Conservation (phyloP, 2,329 filamentous ascomycete species). For the Akanthomyces muscarius region DNA sequence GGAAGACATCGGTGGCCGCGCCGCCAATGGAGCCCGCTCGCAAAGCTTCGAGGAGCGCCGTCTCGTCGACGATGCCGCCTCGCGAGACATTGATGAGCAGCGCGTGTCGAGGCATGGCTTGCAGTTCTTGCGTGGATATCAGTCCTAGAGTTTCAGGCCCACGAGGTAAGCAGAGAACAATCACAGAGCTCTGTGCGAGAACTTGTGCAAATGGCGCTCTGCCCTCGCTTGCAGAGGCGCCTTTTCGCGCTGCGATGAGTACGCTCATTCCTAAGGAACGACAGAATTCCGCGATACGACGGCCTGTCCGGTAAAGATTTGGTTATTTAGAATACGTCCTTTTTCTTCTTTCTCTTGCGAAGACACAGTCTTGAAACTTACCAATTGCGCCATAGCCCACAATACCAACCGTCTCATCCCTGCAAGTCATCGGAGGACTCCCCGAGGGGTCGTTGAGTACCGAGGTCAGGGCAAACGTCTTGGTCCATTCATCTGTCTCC, state of each 20-base stretch:
- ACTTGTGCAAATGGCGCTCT: conserved; percentile 23
- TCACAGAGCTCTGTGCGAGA: conserved; percentile 22
- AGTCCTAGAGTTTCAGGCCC: conserved; percentile 22
- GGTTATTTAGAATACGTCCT: background rate
- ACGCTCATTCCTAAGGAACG: conserved; percentile 23
- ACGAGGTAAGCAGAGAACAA: conserved; percentile 26
- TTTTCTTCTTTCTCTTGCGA: background rate
- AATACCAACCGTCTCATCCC: conserved; percentile 26
- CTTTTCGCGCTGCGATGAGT: conserved; percentile 25
- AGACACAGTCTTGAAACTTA: background rate
- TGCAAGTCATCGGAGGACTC: conserved; percentile 26
- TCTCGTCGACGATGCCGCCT: conserved; percentile 34
- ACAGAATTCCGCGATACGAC: conserved; percentile 23
- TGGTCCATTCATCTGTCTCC: conserved; percentile 18
- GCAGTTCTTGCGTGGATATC: conserved; percentile 21
- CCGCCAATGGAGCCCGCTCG: conserved; percentile 28
- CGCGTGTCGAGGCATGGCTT: conserved; percentile 23
- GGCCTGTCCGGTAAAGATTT: conserved; percentile 18
- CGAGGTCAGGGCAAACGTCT: conserved; percentile 20
- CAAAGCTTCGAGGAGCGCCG: conserved; percentile 30
- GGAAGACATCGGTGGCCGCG: conserved; percentile 34
- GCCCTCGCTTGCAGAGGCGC: background rate
- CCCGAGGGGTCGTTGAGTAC: conserved; percentile 20
- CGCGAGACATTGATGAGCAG: conserved; percentile 29
- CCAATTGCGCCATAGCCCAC: conserved; percentile 25